Conservation (phyloP, 768 basidiomycete genomes). For the Strobilomyces dryophilus region DNA sequence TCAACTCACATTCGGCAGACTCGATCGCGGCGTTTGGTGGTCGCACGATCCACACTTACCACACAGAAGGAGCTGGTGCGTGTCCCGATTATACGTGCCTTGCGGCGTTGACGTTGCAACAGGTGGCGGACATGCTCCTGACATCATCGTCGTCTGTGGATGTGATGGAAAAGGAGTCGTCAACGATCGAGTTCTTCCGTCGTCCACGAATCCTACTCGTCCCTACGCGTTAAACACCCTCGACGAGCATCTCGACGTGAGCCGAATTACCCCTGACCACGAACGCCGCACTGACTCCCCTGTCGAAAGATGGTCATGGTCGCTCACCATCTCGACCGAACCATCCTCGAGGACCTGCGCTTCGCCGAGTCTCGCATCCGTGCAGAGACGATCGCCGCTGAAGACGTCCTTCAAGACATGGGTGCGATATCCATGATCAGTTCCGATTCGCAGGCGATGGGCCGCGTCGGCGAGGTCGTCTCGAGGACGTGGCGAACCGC, state of each 20-base stretch:
- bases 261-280: slow-evolving; percentile 23
- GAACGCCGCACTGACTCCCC: slow-evolving; percentile 1
- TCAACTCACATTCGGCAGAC: slow-evolving; percentile 37
- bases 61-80: slow-evolving; percentile 89
- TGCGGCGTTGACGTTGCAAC: not conserved
- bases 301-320: slow-evolving; percentile 92
- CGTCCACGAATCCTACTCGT: slow-evolving; percentile 95
- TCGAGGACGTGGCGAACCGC: slow-evolving; percentile 95
- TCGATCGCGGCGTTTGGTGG: slow-evolving; percentile 88
- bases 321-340: slow-evolving; percentile 93
- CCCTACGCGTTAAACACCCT: slow-evolving; percentile 90
- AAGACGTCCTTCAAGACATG: slow-evolving; percentile 88
- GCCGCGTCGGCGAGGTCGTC: slow-evolving; percentile 92
- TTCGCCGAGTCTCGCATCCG: slow-evolving; percentile 98
- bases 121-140: slow-evolving; percentile 96
- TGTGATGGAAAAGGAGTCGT: slow-evolving; percentile 10
- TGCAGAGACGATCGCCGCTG: slow-evolving; percentile 94
- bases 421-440: slow-evolving; percentile 98
- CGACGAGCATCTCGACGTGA: slow-evolving; percentile 94
- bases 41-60: slow-evolving; percentile 95
- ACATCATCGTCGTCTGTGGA: slow-evolving; percentile 96
- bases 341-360: slow-evolving; percentile 88
- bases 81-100: not conserved
- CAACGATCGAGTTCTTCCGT: slow-evolving; percentile 62
- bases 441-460: slow-evolving; percentile 98